phyloP scores from a whole-genome alignment of 2,329 filamentous ascomycete genomes.

The Trichoderma sp. region DNA sequence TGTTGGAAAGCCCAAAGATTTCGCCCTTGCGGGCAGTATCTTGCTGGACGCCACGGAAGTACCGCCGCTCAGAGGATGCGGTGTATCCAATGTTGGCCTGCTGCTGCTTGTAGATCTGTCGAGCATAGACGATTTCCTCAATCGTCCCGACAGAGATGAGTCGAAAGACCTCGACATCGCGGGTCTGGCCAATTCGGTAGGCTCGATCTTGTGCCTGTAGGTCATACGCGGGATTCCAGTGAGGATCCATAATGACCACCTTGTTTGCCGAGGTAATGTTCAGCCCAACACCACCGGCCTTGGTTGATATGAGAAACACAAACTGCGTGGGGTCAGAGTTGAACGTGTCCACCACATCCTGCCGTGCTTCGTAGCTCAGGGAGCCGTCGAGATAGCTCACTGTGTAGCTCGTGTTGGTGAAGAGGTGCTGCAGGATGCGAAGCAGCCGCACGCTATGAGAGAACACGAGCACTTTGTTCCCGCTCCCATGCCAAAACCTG shows the following conservation, averaged over 20 bases:
- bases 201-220: conserved; percentile 95
- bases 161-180: conserved; percentile 94
- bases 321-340: conserved; percentile 87
- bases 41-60: conserved; percentile 93
- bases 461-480: conserved; percentile 94
- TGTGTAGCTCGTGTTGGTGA: conserved; percentile 85
- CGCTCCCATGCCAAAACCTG: conserved; percentile 84
- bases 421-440: conserved; percentile 80
- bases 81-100: conserved; percentile 98
- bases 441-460: conserved; percentile 87
- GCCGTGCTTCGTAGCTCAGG: conserved; percentile 80
- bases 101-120: conserved; percentile 98
- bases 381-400: conserved; percentile 88
- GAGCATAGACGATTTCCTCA: conserved; percentile 94
- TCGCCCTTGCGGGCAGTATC: conserved; percentile 82
- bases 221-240: conserved; percentile 96
- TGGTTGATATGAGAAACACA: conserved; percentile 93
- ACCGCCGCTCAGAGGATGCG: conserved; percentile 86
- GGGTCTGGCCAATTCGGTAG: conserved; percentile 89
- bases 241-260: conserved; percentile 93
- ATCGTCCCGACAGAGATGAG: conserved; percentile 89
- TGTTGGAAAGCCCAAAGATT: conserved; percentile 86
- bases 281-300: conserved; percentile 87
- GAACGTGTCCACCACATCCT: conserved; percentile 83
- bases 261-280: conserved; percentile 99